Base-by-base conservation (phyloP, 1,284 basidiomycete genomes). In the Naganishia sp. region DNA sequence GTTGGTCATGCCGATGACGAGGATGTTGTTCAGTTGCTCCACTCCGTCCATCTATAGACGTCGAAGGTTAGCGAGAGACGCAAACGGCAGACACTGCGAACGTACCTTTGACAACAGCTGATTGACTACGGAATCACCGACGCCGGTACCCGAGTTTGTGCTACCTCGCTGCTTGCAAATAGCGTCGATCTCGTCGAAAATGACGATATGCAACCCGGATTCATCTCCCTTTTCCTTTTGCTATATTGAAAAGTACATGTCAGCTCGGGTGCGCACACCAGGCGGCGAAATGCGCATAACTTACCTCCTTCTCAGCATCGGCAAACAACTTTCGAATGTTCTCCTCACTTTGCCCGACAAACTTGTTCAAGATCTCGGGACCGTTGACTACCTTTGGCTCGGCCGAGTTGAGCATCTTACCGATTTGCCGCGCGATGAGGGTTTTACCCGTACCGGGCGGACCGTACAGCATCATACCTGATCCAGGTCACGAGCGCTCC, bases 1-100 rank as follows among this genome's bases (percentile, higher is more conserved):
- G 80, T 99, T 99, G 61, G 96, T 99, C 96, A 99, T 99, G 75
- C 96, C 96, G 73, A 99, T 99, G 73, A 99, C 90, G 71, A 99
- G 89, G 68, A 99, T 96, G 79, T 99, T 99, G 84, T 99, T 99
- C 59, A 99, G 85, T 82, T 94, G 92, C 78, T 99, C 96, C 6
- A 99, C 96, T 83, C 96, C 96, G 74, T 99, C 96, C 92, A 99
- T 95, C 91, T 94, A 66, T 11, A 15, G 55, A 55, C 42, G 60
- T 56, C 5, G 43, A 13, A 23, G n/a, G 25, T 33, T 53, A 48
- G 18, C 46, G 31, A 31, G 4, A 33, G 69, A 25, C 16, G 33
- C 0, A 50, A 59, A 55, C 31, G 28, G 46, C 39, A 28, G 21
- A 46, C 46, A 13, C 44, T 18, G 28, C 9, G 52, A 3, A 70